A percentile compares a stretch with the other conserved stretches of the same genome.
Evolutionary conservation across 1,284 basidiomycete species (phyloP).

Genomic region (Moesziomyces sp.): DNA sequence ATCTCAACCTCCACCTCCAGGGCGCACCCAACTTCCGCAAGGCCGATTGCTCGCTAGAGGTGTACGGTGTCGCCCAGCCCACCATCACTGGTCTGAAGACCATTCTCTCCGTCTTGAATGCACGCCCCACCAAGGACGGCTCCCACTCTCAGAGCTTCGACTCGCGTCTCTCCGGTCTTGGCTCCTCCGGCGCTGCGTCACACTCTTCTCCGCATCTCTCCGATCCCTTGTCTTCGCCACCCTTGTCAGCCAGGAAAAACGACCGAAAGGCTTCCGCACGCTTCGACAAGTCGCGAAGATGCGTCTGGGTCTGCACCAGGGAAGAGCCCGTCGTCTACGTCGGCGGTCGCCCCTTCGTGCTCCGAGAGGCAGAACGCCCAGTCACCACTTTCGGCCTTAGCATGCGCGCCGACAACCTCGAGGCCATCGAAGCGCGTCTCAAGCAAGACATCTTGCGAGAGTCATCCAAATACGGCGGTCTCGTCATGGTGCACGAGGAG

Average conservation of each 20-base stretch:
- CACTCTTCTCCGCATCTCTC: constrained; percentile 9
- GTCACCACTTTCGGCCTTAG: constrained; percentile 83
- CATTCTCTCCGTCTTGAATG: constrained; percentile 84
- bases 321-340: constrained; percentile 96
- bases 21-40: constrained; percentile 96
- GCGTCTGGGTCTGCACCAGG: constrained; percentile 72
- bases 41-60: constrained; percentile 69
- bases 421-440: constrained; percentile 86
- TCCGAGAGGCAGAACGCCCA: constrained; percentile 90
- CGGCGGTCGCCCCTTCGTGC: constrained; percentile 90
- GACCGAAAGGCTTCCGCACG: constrained; percentile 7
- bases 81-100: constrained; percentile 91
- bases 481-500: constrained; percentile 93
- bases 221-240: constrained; percentile 19
- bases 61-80: constrained; percentile 79
- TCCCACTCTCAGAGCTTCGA: constrained; percentile 22
- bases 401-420: constrained; percentile 91
- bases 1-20: constrained; percentile 82
- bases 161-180: constrained; percentile 14
- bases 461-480: constrained; percentile 84
- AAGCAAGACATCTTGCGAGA: constrained; percentile 95
- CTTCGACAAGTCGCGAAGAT: constrained; percentile 53
- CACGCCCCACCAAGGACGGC: constrained; percentile 36
- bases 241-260: constrained; percentile 4
- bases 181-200: constrained; percentile 10